Base-by-base conservation (phyloP, 78 protist species). In the Dictyostelium purpureum region DNA sequence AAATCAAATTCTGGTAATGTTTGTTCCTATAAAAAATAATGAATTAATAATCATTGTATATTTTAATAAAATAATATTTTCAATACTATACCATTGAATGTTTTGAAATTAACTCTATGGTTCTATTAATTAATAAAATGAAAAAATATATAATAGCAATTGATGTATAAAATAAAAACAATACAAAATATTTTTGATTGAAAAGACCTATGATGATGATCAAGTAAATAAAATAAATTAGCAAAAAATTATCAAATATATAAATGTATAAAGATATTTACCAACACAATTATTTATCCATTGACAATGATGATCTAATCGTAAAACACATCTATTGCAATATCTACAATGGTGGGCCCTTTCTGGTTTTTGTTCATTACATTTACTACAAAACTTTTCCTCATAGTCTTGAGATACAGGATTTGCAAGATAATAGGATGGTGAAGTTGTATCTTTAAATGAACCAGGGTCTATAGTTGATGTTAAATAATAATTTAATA, bases 291-390 rank as follows among this genome's bases (percentile, higher is more conserved):
- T 95, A 35, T 71, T 61, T 49, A 96, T 38, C 97, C 97, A 96
- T 31, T 57, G 96, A 89, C 97, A 96, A 80, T 96, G 97, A 59
- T 96, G 97, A 89, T 96, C 97, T 94, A 94, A 90, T 43, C 90
- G 28, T 28, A 90, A 61, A 40, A 96, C 95, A 74, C 97, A 96
- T 54, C 57, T 67, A 24, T 77, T 77, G 66, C 98, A 96, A 45
- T 45, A 56, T 21, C 88, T 54, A 88, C 98, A 96, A 70, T 96
- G 98, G 54, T 96, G 97, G n/a, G 98, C 78, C 52, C 98, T 57
- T 37, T 85, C 94, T 35, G 96, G 96, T 61, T 95, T 95, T 16
- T 47, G 73, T 47, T 75, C 56, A n/a, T 43, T 42, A 76, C 94
- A 88, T 88, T 88, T 88, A 38, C 37, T 76, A 76, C 94, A 88